phyloP scores from a whole-genome alignment of 441 rosid species.

The Aleurites moluccanus region DNA sequence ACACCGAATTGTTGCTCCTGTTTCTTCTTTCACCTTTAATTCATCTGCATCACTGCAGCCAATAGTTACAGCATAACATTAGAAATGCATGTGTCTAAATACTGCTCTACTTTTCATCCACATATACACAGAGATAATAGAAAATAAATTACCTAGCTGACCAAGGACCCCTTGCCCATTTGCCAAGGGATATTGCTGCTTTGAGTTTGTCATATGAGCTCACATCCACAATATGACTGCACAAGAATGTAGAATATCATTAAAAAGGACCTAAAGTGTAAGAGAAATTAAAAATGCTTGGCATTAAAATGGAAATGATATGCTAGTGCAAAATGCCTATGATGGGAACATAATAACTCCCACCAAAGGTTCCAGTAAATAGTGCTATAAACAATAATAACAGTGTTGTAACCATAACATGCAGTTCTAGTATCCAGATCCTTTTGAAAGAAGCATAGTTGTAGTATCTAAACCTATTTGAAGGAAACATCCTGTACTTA shows the following conservation, averaged over 20 bases:
- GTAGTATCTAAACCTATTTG: neutral
- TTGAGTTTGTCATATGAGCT: constrained; percentile 80
- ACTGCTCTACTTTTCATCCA: no score
- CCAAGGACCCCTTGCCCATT: constrained; percentile 99
- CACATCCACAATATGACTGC: constrained; percentile 88
- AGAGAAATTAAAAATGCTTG: neutral
- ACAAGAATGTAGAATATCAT: constrained; percentile 22
- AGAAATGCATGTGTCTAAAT: neutral
- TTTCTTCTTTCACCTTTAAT: constrained; percentile 83
- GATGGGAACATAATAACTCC: neutral
- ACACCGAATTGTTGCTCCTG: constrained; percentile 89
- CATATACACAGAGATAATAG: neutral
- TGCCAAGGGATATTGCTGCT: constrained; percentile 63
- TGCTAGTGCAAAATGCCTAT: neutral
- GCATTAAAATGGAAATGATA: neutral
- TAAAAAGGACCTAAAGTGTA: neutral
- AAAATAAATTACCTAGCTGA: constrained; percentile 53
- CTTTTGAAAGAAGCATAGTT: neutral
- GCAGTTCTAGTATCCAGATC: neutral
- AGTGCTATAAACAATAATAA: constrained; percentile 3
- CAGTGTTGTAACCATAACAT: neutral
- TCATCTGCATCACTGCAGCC: constrained; percentile 66
- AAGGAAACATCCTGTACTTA: constrained; percentile 2
- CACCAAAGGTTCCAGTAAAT: neutral
- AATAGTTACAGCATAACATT: constrained; percentile 1